phyloP scores from a whole-genome alignment of 306 rosid species.

The Prunus padus region DNA sequence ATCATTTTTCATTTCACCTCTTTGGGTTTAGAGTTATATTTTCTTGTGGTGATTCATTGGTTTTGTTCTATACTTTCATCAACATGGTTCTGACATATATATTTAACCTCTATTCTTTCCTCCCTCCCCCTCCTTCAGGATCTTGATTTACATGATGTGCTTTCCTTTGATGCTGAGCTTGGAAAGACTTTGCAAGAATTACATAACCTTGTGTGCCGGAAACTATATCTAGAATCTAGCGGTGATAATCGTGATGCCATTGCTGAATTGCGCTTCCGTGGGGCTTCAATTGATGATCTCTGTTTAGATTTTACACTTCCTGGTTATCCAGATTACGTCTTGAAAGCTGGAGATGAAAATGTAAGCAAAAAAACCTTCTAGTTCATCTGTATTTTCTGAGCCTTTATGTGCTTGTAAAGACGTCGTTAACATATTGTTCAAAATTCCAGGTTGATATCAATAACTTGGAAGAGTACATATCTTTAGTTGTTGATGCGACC shows the following conservation, averaged over 20 bases:
- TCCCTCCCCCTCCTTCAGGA: conserved; percentile 50
- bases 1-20: background rate
- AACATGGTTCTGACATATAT: conserved; percentile 7
- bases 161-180: conserved; percentile 78
- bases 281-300: conserved; percentile 80
- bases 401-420: background rate
- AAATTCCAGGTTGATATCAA: conserved; percentile 74
- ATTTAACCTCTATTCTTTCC: background rate
- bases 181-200: conserved; percentile 92
- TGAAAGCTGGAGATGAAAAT: conserved; percentile 82
- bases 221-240: conserved; percentile 56
- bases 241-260: conserved; percentile 35
- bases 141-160: conserved; percentile 93
- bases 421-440: conserved; percentile 7
- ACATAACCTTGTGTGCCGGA: conserved; percentile 73
- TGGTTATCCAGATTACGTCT: conserved; percentile 79
- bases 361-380: conserved; percentile 38
- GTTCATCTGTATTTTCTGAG: background rate
- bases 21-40: conserved; percentile 4
- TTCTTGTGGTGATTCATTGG: background rate
- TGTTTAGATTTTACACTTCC: conserved; percentile 87
- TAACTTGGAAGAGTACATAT: conserved; percentile 87
- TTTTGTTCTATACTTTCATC: background rate
- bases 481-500: conserved; percentile 79
- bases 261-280: conserved; percentile 56